Evolutionary conservation across 805 yeast species (phyloP), one percentile per base, ranked within the genome.

Genomic region (Diddensiella transvaalensis): DNA sequence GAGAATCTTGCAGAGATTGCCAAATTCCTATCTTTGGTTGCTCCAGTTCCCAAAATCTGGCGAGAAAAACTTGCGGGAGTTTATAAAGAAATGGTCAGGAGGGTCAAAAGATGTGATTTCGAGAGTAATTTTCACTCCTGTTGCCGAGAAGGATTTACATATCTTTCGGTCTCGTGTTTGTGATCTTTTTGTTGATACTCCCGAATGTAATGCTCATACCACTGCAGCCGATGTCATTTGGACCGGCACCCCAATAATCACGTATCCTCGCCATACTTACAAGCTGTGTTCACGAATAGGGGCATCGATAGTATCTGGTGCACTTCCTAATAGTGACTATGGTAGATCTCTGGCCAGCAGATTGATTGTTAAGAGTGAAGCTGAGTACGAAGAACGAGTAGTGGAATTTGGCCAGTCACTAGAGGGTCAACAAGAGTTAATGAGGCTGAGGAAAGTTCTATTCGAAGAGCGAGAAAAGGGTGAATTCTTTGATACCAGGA

Each of bases 121-220:
- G 3, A 51, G 68, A 2, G 55, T 64, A 5, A 26, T 65, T 5
- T 64, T 64, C 41, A 65, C 68, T 3, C 61, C 64, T 2, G 67
- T 64, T 21, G 67, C 67, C 0, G 61, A 49, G 13, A 65, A 65
- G 48, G 62, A 60, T 29, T 51, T 48, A 22, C 69, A 65, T 45
- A 50, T 64, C 11, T 41, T 60, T 18, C 49, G 69, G 24, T 59
- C 64, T n/a, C 47, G 67, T 4, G 60, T 57, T 3, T 60, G 65
- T 13, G 68, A 64, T 43, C 13, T 65, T 22, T 58, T 64, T 29
- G 49, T 64, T 3, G 68, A 64, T 40, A 64, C 69, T 3, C 68
- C 68, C 3, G 68, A 64, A 40, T 65, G 68, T 46, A 64, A 62
- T 46, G 68, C 65, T 29, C 69, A 64, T 42, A 65, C 68, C 15